Base-by-base conservation (phyloP, 2,329 filamentous ascomycete genomes). In the Colletotrichum salicis region DNA sequence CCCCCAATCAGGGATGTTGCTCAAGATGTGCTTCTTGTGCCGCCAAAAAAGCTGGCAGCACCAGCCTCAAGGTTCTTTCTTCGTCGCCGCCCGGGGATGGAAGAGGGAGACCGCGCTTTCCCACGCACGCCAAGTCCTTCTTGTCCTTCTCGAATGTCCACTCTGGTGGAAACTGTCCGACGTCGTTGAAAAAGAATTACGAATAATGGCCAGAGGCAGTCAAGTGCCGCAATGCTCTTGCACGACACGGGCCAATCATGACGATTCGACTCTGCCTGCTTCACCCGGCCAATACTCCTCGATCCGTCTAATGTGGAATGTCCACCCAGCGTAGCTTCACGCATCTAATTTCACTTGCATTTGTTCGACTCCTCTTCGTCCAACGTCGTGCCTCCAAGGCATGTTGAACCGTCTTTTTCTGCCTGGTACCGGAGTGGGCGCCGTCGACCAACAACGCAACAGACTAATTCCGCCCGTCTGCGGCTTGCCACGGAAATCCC, bases 121-220 rank as follows among this genome's bases (percentile, higher is more conserved):
- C 55, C 31, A 13, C 11, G 41, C 27, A 29, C 61, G 64, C 64
- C 69, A 68, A 63, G 64, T 63, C 59, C 31, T 58, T 29, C 37
- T 37, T 7, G 19, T 58, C 54, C 31, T 58, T 29, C 37, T 37
- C 13, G 24, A 52, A 51, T 31, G 27, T n/a, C 68, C 68, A 68
- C 69, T 54, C 48, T 24, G 57, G 64, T 71, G 68, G 68, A 71
- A 71, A 71, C 68, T 71, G 68, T 35, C 52, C 69, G 69, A 51
- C 69, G 64, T 68, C 54, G 55, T 55, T 45, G 41, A 63, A 31
- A 37, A 41, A 54, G 37, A 67, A 71, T 71, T 71, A 68, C 69
- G 64, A 64, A 71, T 64, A 68, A 69, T 71, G 69, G 64, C 69
- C 69, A 71, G 59, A 71, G 58, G 52, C 31, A n/a, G 11, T 33